Evolutionary conservation across 139 green algal genomes (phyloP).

Genomic region (Tetradesmus obliquus): DNA sequence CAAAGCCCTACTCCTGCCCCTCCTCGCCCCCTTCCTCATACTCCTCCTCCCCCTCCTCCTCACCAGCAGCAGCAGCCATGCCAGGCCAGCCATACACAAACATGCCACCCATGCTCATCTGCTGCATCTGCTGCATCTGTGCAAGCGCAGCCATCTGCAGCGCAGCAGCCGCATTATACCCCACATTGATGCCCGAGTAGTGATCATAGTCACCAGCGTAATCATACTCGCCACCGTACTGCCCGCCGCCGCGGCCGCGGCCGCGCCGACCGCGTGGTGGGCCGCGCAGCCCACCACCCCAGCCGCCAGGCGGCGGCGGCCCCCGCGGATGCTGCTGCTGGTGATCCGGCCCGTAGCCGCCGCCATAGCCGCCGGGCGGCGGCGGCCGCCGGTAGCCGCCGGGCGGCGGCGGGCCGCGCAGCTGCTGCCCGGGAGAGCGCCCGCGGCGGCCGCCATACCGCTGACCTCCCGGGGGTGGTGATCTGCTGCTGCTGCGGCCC

Average conservation of each 20-base stretch:
- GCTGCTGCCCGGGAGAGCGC: neutral
- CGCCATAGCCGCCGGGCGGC: neutral
- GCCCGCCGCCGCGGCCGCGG: neutral
- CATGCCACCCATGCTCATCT: slow-evolving; percentile 37
- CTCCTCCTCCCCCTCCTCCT: slow-evolving; percentile 21
- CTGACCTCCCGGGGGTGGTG: neutral
- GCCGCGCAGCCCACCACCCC: neutral
- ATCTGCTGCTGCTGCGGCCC: slow-evolving; percentile 24
- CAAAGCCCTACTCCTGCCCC: neutral
- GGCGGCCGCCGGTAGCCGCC: neutral
- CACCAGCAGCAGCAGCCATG: slow-evolving; percentile 1
- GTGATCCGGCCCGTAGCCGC: neutral
- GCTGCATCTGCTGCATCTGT: neutral
- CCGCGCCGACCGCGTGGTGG: neutral
- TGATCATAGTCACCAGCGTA: slow-evolving; percentile 40
- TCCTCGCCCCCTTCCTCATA: slow-evolving; percentile 27
- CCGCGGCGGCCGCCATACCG: neutral
- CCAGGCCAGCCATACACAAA: slow-evolving; percentile 41
- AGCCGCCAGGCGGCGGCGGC: neutral
- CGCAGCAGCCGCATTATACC: neutral
- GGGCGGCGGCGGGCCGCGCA: slow-evolving; percentile 1
- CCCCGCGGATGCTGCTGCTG: too few species aligned
- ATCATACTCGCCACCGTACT: neutral
- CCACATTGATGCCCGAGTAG: neutral
- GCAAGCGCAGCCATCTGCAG: neutral